These are phyloP conservation scores for Neofusicoccum umdonicola DNA, from an alignment of 2,329 filamentous ascomycete species.

Conservation along the genomic window DNA sequence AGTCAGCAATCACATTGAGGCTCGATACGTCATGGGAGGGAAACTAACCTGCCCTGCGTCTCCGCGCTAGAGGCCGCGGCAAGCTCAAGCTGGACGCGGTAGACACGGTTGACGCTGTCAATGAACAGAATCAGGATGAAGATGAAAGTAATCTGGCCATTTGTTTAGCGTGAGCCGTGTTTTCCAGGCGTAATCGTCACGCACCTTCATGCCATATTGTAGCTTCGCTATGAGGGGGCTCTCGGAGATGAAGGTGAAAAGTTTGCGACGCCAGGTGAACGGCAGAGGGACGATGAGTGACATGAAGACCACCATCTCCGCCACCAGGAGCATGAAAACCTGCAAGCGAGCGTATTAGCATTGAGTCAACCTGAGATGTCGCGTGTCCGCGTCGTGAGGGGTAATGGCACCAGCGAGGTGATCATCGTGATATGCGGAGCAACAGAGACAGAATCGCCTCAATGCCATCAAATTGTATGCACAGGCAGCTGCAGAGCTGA, in stretches of 20 bases:
- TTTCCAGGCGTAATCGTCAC: not conserved
- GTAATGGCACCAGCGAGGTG: slow-evolving; percentile 46
- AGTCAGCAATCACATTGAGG: not conserved
- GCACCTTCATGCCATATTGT: slow-evolving; percentile 93
- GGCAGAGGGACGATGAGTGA: slow-evolving; percentile 82
- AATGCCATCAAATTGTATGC: not conserved
- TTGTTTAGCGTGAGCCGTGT: not conserved
- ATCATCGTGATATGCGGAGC: slow-evolving; percentile 32
- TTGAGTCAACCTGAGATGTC: not conserved
- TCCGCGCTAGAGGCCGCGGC: slow-evolving; percentile 66
- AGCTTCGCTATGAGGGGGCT: slow-evolving; percentile 82
- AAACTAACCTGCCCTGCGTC: slow-evolving; percentile 50
- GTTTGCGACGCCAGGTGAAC: slow-evolving; percentile 77
- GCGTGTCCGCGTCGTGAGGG: slow-evolving; percentile 22
- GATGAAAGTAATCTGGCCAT: slow-evolving; percentile 80
- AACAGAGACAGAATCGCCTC: not conserved
- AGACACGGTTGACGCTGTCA: slow-evolving; percentile 94
- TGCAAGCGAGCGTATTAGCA: slow-evolving; percentile 34
- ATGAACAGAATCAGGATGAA: slow-evolving; percentile 98
- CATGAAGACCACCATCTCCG: slow-evolving; percentile 80
- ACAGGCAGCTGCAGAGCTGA: slow-evolving; percentile 12
- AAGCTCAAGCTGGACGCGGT: slow-evolving; percentile 91
- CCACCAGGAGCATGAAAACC: slow-evolving; percentile 80
- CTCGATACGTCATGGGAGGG: slow-evolving; percentile 19
- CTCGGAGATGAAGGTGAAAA: slow-evolving; percentile 95